A percentile compares a stretch with the other conserved stretches of the same genome.
Conservation (phyloP, 345 rosid genomes). For the Eucalyptus caleyi region DNA sequence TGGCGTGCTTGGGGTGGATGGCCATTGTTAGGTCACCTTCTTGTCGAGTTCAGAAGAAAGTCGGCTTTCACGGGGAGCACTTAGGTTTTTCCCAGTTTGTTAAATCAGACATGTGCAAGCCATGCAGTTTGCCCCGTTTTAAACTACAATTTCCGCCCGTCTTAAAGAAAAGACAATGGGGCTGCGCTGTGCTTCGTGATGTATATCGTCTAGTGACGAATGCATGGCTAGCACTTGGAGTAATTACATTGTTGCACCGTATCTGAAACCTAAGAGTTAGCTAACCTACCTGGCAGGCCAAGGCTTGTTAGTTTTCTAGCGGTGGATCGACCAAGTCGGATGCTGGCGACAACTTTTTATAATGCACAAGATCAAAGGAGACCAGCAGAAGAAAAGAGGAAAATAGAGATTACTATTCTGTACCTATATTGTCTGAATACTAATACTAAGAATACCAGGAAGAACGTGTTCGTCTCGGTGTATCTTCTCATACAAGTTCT, state of each 20-base stretch:
- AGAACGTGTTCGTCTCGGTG: accelerated
- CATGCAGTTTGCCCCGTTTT: background rate
- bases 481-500: background rate
- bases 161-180: background rate
- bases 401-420: background rate
- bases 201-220: background rate
- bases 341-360: background rate
- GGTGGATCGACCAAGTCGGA: background rate
- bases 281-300: background rate
- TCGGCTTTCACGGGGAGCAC: background rate
- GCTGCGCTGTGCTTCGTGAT: background rate
- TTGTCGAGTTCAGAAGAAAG: background rate
- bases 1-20: background rate
- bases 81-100: background rate
- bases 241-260: background rate
- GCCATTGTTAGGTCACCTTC: background rate
- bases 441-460: background rate
- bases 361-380: background rate
- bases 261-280: background rate
- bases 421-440: background rate
- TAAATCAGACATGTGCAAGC: background rate
- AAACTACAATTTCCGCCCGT: background rate
- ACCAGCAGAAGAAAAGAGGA: background rate
- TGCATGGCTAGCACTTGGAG: background rate
- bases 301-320: background rate